A percentile compares a stretch with the other conserved stretches of the same genome.
Conservation (phyloP, 805 yeast genomes). For the Jamesozyma rosinii region DNA sequence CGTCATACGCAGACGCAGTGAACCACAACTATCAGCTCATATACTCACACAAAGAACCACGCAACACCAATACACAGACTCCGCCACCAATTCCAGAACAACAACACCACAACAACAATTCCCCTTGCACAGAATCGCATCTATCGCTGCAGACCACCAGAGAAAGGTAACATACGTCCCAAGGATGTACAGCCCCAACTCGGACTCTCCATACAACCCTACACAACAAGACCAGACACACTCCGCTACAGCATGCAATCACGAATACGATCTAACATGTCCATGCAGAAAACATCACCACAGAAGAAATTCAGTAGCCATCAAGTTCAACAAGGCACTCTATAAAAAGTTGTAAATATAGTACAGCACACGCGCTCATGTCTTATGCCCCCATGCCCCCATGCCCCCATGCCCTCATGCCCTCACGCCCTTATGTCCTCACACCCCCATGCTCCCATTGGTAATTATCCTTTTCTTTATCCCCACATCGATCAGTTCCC, state of each 20-base stretch:
- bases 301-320: slow-evolving; percentile 24
- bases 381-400: no score
- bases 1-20: background rate
- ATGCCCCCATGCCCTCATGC: no score
- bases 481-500: no score
- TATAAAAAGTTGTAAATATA: slow-evolving; percentile 4
- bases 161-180: slow-evolving; percentile 3
- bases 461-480: no score
- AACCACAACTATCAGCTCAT: no score
- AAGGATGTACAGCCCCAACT: background rate
- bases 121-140: slow-evolving; percentile 4
- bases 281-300: slow-evolving; percentile 29
- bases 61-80: no score
- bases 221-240: background rate
- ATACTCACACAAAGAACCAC: no score
- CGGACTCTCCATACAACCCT: background rate
- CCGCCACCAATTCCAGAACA: no score
- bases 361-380: no score
- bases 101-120: no score
- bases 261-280: slow-evolving; percentile 9
- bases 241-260: background rate
- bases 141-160: slow-evolving; percentile 7
- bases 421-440: no score
- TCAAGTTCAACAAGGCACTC: slow-evolving; percentile 21
- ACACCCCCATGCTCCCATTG: no score